phyloP scores from a whole-genome alignment of 1,284 basidiomycete species.

The Cutaneotrichosporon sp. region DNA sequence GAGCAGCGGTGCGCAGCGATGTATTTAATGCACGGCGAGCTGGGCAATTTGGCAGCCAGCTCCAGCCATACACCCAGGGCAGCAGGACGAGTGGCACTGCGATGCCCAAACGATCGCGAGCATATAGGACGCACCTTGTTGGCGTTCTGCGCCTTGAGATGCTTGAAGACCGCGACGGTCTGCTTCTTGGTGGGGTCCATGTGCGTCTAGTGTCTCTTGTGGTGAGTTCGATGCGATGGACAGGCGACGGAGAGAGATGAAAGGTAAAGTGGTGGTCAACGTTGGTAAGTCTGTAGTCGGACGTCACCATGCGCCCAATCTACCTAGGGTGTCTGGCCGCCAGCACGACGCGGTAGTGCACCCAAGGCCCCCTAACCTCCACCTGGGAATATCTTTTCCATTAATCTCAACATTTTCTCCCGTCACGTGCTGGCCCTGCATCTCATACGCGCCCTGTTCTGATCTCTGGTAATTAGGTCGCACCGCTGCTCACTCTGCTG shows the following conservation, averaged over 20 bases:
- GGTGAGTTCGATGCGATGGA: not conserved
- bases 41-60: no score
- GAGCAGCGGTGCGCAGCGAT: not conserved
- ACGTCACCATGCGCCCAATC: not conserved
- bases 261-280: not conserved
- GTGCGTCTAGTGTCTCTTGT: not conserved
- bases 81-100: not conserved
- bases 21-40: no score
- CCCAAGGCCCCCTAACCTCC: not conserved
- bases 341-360: constrained; percentile 7
- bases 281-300: not conserved
- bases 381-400: not conserved
- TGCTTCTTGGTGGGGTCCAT: constrained; percentile 54
- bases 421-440: not conserved
- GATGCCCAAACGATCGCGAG: no score
- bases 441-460: no score
- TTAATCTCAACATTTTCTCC: not conserved
- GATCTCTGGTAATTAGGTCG: no score
- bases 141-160: constrained; percentile 73
- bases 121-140: constrained; percentile 68
- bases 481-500: not conserved
- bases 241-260: not conserved
- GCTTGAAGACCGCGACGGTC: constrained; percentile 50
- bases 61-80: no score
- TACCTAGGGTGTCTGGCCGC: not conserved